These are phyloP conservation scores for Pseudocohnilembus persalinus DNA, from an alignment of 169 alveolate genomes.

Conservation along the genomic window DNA sequence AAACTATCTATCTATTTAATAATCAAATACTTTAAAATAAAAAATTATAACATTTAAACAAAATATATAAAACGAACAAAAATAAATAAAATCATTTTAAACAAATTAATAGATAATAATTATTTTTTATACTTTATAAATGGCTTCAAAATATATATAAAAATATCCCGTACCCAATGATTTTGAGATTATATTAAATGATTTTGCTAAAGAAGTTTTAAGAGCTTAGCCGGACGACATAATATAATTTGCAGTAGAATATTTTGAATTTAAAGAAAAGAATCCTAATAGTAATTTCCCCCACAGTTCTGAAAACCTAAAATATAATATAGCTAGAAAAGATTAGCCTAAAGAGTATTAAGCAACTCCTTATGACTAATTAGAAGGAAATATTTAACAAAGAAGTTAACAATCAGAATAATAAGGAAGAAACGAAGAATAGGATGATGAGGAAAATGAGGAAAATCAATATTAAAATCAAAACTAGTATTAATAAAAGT, in stretches of 20 bases:
- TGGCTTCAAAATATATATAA: slow-evolving; percentile 42
- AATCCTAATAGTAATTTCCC: neutral
- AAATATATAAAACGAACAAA: no score
- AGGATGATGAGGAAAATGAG: neutral
- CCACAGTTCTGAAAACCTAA: neutral
- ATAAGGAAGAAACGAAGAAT: neutral
- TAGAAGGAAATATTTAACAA: neutral
- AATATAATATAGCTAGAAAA: neutral
- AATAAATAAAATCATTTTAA: neutral
- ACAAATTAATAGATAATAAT: no score
- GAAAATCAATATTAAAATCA: neutral
- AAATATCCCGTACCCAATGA: slow-evolving; percentile 57
- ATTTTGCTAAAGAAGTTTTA: slow-evolving; percentile 51
- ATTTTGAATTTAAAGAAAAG: slow-evolving; percentile 51
- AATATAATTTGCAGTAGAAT: slow-evolving; percentile 49
- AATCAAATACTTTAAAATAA: neutral
- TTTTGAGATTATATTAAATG: slow-evolving; percentile 47
- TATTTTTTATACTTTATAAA: neutral
- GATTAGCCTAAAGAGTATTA: neutral
- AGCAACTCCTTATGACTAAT: neutral
- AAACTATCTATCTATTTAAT: neutral
- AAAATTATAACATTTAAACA: neutral
- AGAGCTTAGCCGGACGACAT: slow-evolving; percentile 59
- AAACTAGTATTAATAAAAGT: neutral
- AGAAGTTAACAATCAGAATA: neutral